Base-by-base conservation (phyloP, 441 rosid species). In the Brassica hybrid region DNA sequence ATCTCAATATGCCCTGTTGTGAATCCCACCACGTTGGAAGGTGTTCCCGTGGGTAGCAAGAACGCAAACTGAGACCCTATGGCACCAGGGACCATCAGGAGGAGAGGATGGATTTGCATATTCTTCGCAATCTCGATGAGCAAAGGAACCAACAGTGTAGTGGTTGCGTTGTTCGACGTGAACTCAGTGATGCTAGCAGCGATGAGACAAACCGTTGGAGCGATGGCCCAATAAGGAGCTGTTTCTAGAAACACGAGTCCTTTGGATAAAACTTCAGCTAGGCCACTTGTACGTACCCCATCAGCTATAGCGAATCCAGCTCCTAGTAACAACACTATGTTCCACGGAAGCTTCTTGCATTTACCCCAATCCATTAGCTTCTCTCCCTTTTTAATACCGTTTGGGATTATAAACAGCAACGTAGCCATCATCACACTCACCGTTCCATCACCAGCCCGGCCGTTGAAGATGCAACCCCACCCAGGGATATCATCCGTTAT, bases 231-330 rank as follows among this genome's bases (percentile, higher is more conserved):
- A 66, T 88, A 91, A 1, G 98, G 98, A 2, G 80, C 91, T 1
- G 75, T 77, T 66, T 91, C 87, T 1, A 94, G 74, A 80, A 94
- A 94, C 18, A 83, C 85, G 2, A 94, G 61, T 2, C 86, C 85
- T 79, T 84, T 85, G 0, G 97, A 85, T 13, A 94, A 81, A 16
- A 81, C 84, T 11, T 85, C 87, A 0, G 98, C 97, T 1, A 92
- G 84, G 13, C 98, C 98, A 13, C 97, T 92, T 0, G 96, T 60
- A 8, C 84, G 80, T n/a, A 94, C 94, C 1, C 97, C 96, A 13
- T 94, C 98, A 0, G 97, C 98, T 5, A 92, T 89, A 76, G 98
- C 94, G 13, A 94, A 94, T 18, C 98, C 97, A 3, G 97, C 98
- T 5, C 97, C 98, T 0, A 92, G 76, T 11, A 94, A 80, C 66